Evolutionary conservation across 2,329 filamentous ascomycete genomes (phyloP), one percentile per base, ranked within the genome.

Genomic region (Apiospora malaysiana): DNA sequence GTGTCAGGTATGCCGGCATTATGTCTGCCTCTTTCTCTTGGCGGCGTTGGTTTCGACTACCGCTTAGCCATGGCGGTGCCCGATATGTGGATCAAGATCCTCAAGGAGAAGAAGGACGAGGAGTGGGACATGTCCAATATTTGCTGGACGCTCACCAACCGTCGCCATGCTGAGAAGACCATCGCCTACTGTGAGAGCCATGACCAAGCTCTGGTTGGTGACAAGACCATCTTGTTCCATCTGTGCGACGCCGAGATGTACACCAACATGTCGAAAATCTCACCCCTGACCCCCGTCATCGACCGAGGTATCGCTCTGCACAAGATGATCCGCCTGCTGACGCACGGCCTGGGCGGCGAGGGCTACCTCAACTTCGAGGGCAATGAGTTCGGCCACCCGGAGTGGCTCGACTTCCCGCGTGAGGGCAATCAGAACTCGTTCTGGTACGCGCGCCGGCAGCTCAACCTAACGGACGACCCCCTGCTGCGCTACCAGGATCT

Each of bases 1-100:
- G 96, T 99, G 12, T 98, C 95, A 9, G 96, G 96, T 23, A 99
- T 99, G 96, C 96, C 96, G 21, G 95, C 94, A n/a, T 86, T 99
- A 66, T 98, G 96, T 81, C 83, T 99, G 47, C 91, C 93, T 8
- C 85, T 98, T 49, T 91, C 92, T 0, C 86, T 98, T 1, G 96
- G 96, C 23, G 96, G 96, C 73, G 90, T 98, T 75, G 96, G 96
- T 37, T 99, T 99, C 80, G 96, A 99, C 83, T 99, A 99, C 82
- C 91, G 96, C 75, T 89, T 99, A 43, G 95, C 95, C 70, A 99
- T 99, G 96, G 96, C 96, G 5, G 91, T 99, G 73, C 96, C 96
- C 4, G 96, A 99, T 81, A 93, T 99, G 90, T 99, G 97, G 90
- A 99, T 99, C 87, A 99, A 99, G 84, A 94, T 97, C 79, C 83